These are phyloP conservation scores for Ophiostoma ips DNA, from an alignment of 2,329 filamentous ascomycete species.

Conservation along the genomic window DNA sequence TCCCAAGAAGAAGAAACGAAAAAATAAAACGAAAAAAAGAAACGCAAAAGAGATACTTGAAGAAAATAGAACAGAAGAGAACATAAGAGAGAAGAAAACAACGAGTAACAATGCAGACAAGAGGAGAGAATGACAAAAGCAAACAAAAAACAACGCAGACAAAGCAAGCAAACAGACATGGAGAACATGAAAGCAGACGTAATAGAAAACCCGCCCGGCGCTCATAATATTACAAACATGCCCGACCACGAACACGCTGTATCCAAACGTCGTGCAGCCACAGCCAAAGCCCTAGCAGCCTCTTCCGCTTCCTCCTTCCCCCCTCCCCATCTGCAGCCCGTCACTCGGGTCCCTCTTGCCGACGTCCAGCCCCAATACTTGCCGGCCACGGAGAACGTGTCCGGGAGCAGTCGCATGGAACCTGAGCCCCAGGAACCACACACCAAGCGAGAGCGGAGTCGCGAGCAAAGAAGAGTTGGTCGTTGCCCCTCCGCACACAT, in stretches of 20 bases:
- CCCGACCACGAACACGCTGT: constrained; percentile 3
- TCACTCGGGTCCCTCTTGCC: not conserved
- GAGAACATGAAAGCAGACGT: constrained; percentile 1
- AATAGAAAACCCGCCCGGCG: constrained; percentile 1
- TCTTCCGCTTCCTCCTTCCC: no score
- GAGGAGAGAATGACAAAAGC: not conserved
- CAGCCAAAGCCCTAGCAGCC: not conserved
- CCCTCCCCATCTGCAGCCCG: not conserved
- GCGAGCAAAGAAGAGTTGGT: not conserved
- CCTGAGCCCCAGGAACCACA: not conserved
- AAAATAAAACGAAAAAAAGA: not conserved
- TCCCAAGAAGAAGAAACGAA: constrained; percentile 1
- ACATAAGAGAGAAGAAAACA: not conserved
- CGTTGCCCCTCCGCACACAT: no score
- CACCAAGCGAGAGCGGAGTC: not conserved
- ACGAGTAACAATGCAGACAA: not conserved
- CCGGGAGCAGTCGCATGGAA: not conserved
- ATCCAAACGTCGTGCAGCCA: constrained; percentile 7
- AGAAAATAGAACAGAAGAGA: not conserved
- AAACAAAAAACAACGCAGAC: not conserved
- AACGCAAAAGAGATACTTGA: not conserved
- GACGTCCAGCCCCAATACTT: not conserved
- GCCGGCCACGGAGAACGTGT: no score
- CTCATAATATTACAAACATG: constrained; percentile 14
- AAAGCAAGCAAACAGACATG: no score